Conservation (phyloP, 768 basidiomycete species). For the Ramaria sp. region DNA sequence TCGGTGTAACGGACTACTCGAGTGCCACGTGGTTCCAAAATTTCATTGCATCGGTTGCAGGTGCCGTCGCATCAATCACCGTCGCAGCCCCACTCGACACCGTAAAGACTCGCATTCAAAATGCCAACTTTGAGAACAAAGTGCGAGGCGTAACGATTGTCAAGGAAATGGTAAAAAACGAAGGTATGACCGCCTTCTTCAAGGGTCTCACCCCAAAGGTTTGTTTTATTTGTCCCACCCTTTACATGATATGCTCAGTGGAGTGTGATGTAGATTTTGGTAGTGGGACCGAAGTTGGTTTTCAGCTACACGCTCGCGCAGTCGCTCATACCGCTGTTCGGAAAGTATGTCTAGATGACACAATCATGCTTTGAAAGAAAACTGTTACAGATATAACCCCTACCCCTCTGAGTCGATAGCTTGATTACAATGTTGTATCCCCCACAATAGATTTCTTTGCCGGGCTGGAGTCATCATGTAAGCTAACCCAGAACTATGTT, state of each 20-base stretch:
- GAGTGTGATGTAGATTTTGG: conserved; percentile 55
- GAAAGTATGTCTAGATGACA: conserved; percentile 56
- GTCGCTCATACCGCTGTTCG: conserved; percentile 86
- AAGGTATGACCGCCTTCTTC: conserved; percentile 80
- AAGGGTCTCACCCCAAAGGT: conserved; percentile 98
- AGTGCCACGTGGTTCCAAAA: conserved; percentile 97
- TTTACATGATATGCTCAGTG: background rate
- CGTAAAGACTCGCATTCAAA: conserved; percentile 96
- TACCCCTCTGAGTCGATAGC: background rate
- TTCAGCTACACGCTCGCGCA: conserved; percentile 98
- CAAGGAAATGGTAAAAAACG: conserved; percentile 76
- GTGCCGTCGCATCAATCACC: conserved; percentile 91
- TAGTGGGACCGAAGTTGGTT: conserved; percentile 95
- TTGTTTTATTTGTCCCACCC: conserved; percentile 11
- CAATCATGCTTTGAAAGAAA: too few species aligned
- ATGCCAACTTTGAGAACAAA: conserved; percentile 90
- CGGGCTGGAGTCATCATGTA: too few species aligned
- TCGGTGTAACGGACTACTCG: conserved; percentile 82
- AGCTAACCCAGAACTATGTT: too few species aligned
- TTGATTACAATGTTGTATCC: background rate
- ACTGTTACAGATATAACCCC: background rate
- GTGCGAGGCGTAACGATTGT: conserved; percentile 73
- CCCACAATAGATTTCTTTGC: too few species aligned
- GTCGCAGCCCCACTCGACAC: conserved; percentile 93
- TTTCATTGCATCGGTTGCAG: conserved; percentile 89